Conservation (phyloP, 1,284 basidiomycete genomes). For the Ustilago crameri region DNA sequence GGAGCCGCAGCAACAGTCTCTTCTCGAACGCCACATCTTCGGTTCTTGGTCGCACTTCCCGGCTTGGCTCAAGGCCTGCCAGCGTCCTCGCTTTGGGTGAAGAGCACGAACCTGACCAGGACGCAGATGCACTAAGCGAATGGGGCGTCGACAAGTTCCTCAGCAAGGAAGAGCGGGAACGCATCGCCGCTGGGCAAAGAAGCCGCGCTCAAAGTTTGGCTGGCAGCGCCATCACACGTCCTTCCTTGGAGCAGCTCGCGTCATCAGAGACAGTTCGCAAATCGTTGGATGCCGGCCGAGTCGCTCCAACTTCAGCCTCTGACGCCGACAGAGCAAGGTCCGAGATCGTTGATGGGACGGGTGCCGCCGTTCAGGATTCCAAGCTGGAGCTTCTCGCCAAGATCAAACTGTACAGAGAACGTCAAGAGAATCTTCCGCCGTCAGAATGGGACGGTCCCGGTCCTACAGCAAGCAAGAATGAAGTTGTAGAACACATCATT, state of each 20-base stretch:
- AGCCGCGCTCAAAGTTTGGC: slow-evolving; percentile 45
- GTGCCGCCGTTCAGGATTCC: slow-evolving; percentile 5
- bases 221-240: slow-evolving; percentile 14
- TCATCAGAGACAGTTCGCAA: slow-evolving; percentile 7
- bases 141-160: slow-evolving; percentile 65
- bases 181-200: slow-evolving; percentile 35
- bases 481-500: slow-evolving; percentile 49
- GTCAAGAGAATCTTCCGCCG: slow-evolving; percentile 58
- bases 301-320: not conserved
- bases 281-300: slow-evolving; percentile 18
- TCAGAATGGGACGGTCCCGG: slow-evolving; percentile 52
- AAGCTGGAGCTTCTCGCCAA: slow-evolving; percentile 53
- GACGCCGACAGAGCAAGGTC: slow-evolving; percentile 25
- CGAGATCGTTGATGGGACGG: slow-evolving; percentile 15
- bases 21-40: slow-evolving; percentile 35
- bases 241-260: slow-evolving; percentile 21
- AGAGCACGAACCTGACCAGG: slow-evolving; percentile 11
- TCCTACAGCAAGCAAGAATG: slow-evolving; percentile 44
- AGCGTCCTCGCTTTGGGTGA: slow-evolving; percentile 17
- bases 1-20: slow-evolving; percentile 37
- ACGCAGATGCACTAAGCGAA: slow-evolving; percentile 45
- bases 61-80: slow-evolving; percentile 22
- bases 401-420: slow-evolving; percentile 62
- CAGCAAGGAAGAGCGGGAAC: slow-evolving; percentile 48
- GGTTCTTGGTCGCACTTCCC: slow-evolving; percentile 35